Conservation (phyloP, 2,329 filamentous ascomycete species). For the Hymenoscyphus linearis region DNA sequence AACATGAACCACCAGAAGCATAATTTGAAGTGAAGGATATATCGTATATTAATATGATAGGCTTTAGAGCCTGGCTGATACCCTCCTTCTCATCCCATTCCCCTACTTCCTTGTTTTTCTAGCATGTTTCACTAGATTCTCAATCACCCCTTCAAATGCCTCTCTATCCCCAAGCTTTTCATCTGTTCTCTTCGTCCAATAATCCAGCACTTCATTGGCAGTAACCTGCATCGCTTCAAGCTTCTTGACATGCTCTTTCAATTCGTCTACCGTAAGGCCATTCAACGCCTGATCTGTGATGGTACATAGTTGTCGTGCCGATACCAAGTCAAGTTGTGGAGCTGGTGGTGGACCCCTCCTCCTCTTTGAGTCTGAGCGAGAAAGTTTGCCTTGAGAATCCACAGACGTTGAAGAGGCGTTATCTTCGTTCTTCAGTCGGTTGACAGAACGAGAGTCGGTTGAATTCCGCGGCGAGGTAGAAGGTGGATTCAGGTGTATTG, state of each 20-base stretch:
- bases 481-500: conserved; percentile 50
- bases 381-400: conserved; percentile 52
- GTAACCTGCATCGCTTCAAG: conserved; percentile 64
- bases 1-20: neutral
- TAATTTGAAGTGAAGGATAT: neutral
- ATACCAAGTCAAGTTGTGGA: conserved; percentile 73
- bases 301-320: conserved; percentile 70
- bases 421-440: conserved; percentile 31
- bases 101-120: conserved; percentile 72
- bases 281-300: conserved; percentile 79
- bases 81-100: neutral
- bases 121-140: conserved; percentile 89
- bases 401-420: conserved; percentile 55
- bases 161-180: conserved; percentile 87
- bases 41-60: conserved; percentile 3
- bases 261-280: conserved; percentile 73
- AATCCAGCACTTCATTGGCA: conserved; percentile 74
- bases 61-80: neutral
- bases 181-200: conserved; percentile 82
- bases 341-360: conserved; percentile 57
- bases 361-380: conserved; percentile 37
- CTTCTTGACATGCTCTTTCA: conserved; percentile 64
- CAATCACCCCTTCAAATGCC: conserved; percentile 93
- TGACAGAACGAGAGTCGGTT: conserved; percentile 40
- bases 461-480: conserved; percentile 50